These are phyloP conservation scores for Lentinula lateritia DNA, from an alignment of 768 basidiomycete genomes.

Conservation along the genomic window DNA sequence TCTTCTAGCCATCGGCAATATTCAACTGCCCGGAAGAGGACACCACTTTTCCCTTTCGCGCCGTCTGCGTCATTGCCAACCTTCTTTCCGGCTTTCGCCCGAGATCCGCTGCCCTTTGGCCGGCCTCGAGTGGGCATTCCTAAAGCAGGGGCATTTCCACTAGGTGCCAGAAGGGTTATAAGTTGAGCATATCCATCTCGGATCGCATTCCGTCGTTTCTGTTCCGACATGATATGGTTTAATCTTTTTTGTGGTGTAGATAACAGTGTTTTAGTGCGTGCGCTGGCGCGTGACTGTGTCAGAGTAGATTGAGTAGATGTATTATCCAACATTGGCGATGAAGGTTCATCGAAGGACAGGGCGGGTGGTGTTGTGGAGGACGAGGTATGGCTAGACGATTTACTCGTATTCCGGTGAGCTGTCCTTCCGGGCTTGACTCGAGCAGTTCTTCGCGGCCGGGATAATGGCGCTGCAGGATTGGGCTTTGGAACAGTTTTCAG, in stretches of 20 bases:
- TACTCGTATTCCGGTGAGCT: constrained; percentile 1
- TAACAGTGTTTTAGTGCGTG: constrained; percentile 52
- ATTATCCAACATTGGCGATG: neutral
- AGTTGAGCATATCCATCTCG: constrained; percentile 86
- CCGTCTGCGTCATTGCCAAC: neutral
- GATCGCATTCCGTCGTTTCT: constrained; percentile 89
- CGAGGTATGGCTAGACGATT: constrained; percentile 6
- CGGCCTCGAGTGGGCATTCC: constrained; percentile 74
- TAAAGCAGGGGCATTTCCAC: constrained; percentile 55
- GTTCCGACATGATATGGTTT: constrained; percentile 93
- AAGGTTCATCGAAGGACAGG: neutral
- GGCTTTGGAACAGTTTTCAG: constrained; percentile 35
- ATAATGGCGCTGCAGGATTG: constrained; percentile 20
- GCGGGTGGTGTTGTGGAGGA: constrained; percentile 4
- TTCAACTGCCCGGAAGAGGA: constrained; percentile 81
- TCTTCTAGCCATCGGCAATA: constrained; percentile 84
- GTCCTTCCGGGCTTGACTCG: constrained; percentile 7
- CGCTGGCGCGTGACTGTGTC: constrained; percentile 31
- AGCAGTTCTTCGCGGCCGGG: constrained; percentile 18
- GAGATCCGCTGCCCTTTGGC: constrained; percentile 69
- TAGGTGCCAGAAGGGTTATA: constrained; percentile 68
- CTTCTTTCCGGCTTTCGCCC: constrained; percentile 9
- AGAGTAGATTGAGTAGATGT: constrained; percentile 12
- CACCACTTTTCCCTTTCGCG: constrained; percentile 82
- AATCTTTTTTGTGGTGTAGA: constrained; percentile 83